Conservation (phyloP, 371 early-diverging fungal species). For the Mortierella sp. region DNA sequence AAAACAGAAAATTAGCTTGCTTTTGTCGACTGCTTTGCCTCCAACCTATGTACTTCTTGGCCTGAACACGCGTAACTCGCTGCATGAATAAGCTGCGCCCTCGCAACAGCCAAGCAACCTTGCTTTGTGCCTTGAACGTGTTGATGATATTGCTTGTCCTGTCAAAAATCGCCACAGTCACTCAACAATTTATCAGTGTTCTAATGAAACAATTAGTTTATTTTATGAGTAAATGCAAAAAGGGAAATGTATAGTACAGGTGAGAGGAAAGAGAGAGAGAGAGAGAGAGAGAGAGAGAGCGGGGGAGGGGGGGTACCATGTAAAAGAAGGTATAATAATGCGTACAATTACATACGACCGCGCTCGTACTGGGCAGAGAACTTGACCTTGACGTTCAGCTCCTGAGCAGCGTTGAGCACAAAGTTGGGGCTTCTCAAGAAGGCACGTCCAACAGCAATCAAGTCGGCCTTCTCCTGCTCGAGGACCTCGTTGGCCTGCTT, state of each 20-base stretch:
- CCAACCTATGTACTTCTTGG: background rate
- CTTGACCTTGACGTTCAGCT: slow-evolving; percentile 73
- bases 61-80: background rate
- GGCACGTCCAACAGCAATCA: slow-evolving; percentile 79
- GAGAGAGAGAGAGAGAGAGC: background rate
- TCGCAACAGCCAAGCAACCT: background rate
- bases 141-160: too few relatives aligned
- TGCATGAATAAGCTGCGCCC: slow-evolving; percentile 1
- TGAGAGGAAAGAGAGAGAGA: background rate
- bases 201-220: background rate
- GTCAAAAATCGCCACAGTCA: background rate
- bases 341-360: slow-evolving; percentile 22
- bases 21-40: slow-evolving; percentile 5
- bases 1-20: background rate
- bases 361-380: slow-evolving; percentile 76
- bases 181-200: background rate
- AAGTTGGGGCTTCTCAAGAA: slow-evolving; percentile 81
- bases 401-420: slow-evolving; percentile 61
- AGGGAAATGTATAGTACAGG: background rate
- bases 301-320: background rate
- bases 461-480: slow-evolving; percentile 74
- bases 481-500: slow-evolving; percentile 80
- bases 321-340: background rate
- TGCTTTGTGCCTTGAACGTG: background rate
- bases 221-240: background rate